These are phyloP conservation scores for Colletotrichum orchidophilum DNA, from an alignment of 2,329 filamentous ascomycete species.

Conservation along the genomic window DNA sequence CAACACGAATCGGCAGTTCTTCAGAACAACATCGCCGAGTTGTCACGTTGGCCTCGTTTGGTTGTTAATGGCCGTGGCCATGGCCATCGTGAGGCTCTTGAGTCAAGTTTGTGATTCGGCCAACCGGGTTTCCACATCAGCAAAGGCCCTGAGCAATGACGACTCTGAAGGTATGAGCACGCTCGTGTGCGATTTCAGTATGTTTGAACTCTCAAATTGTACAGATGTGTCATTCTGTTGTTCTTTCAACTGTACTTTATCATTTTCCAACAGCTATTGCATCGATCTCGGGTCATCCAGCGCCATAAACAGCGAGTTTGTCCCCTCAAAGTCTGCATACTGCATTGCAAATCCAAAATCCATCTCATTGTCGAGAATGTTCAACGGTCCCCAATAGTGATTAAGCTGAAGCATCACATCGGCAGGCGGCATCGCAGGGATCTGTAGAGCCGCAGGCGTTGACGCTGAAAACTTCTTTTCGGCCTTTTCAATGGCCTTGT, in stretches of 20 bases:
- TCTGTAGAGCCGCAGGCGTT: neutral
- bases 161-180: neutral
- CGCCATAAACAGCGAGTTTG: constrained; percentile 20
- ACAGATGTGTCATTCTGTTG: neutral
- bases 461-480: constrained; percentile 30
- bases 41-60: neutral
- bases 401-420: constrained; percentile 34
- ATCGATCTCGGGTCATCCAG: constrained; percentile 17
- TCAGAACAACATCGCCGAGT: neutral
- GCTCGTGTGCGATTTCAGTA: neutral
- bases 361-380: constrained; percentile 38
- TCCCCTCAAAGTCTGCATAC: constrained; percentile 35
- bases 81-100: neutral
- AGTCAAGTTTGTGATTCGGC: neutral
- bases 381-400: constrained; percentile 40
- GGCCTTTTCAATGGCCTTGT: constrained; percentile 37
- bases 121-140: neutral
- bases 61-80: neutral
- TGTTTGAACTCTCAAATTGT: no score
- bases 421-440: constrained; percentile 22
- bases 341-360: constrained; percentile 37
- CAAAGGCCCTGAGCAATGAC: neutral
- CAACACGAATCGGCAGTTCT: neutral
- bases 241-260: neutral
- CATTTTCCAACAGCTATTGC: neutral